Evolutionary conservation across 441 rosid genomes (phyloP).

Genomic region (Lepidium campestre): DNA sequence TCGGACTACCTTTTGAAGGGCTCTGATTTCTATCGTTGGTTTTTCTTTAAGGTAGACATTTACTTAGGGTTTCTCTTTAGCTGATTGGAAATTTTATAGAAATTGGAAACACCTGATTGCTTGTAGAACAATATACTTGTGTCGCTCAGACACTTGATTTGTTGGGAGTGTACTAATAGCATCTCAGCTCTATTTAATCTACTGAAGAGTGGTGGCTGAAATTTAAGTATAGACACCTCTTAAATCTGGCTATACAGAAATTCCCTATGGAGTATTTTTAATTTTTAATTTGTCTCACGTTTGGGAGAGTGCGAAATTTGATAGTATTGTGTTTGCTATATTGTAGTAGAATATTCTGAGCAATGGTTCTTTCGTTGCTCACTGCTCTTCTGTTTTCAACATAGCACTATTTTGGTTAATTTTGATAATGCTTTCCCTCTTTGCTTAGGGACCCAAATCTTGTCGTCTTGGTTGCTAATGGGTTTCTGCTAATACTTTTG

Average conservation of each 20-base stretch:
- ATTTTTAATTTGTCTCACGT: neutral
- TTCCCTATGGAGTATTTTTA: neutral
- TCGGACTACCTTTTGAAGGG: conserved; percentile 1
- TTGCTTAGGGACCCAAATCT: conserved; percentile 7
- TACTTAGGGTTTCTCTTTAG: neutral
- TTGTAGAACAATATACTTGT: neutral
- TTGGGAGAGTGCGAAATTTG: neutral
- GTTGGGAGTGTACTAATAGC: neutral
- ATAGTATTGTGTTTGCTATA: neutral
- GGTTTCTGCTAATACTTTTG: conserved; percentile 41
- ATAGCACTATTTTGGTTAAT: neutral
- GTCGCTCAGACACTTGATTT: neutral
- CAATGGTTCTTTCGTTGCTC: neutral
- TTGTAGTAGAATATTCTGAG: neutral
- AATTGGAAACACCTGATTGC: neutral
- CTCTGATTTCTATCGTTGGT: neutral
- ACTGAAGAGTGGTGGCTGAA: neutral
- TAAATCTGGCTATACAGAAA: neutral
- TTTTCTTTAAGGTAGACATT: neutral
- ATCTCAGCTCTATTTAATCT: neutral
- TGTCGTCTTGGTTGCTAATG: conserved; percentile 25
- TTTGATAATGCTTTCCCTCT: neutral
- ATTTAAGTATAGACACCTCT: neutral
- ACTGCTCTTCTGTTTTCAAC: neutral
- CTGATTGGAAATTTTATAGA: neutral